Percentiles rank a stretch among this genome's conserved stretches.
Evolutionary conservation across 2,329 filamentous ascomycete species (phyloP).

Genomic region (Graphiopsis chlorocephala): DNA sequence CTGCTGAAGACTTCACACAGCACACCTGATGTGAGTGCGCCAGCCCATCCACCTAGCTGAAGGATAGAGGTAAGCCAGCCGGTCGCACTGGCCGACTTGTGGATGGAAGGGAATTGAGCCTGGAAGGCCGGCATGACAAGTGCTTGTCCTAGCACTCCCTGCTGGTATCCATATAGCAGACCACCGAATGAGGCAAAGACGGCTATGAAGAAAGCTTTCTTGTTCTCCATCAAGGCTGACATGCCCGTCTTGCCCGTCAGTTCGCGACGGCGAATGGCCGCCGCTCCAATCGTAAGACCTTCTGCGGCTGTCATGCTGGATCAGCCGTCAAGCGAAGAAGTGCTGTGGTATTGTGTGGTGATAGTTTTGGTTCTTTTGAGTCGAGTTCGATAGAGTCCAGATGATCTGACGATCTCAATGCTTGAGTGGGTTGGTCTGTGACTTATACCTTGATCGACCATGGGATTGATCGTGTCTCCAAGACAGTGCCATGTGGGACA

Average conservation of each 20-base stretch:
- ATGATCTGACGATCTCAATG: not conserved
- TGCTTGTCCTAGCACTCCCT: conserved; percentile 54
- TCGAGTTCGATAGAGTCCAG: not conserved
- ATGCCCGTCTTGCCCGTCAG: conserved; percentile 14
- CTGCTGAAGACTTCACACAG: not conserved
- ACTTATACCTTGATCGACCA: not conserved
- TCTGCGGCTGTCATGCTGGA: conserved; percentile 6
- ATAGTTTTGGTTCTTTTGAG: not conserved
- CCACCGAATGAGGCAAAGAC: conserved; percentile 39
- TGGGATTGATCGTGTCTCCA: not conserved
- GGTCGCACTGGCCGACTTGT: conserved; percentile 13
- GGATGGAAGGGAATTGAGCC: conserved; percentile 19
- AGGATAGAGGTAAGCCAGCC: conserved; percentile 20
- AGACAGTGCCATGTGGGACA: not conserved
- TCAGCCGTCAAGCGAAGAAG: not conserved
- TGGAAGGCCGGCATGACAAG: conserved; percentile 48
- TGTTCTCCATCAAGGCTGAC: conserved; percentile 12
- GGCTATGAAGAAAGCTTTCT: conserved; percentile 16
- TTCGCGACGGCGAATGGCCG: conserved; percentile 13
- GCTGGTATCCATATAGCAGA: conserved; percentile 54
- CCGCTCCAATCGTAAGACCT: conserved; percentile 9
- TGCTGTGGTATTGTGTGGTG: not conserved
- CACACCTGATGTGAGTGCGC: not conserved
- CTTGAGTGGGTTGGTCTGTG: not conserved
- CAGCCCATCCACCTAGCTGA: conserved; percentile 16